Evolutionary conservation across 1,139 yeast species (phyloP).

Genomic region (Saccharomycopsis phalli): DNA sequence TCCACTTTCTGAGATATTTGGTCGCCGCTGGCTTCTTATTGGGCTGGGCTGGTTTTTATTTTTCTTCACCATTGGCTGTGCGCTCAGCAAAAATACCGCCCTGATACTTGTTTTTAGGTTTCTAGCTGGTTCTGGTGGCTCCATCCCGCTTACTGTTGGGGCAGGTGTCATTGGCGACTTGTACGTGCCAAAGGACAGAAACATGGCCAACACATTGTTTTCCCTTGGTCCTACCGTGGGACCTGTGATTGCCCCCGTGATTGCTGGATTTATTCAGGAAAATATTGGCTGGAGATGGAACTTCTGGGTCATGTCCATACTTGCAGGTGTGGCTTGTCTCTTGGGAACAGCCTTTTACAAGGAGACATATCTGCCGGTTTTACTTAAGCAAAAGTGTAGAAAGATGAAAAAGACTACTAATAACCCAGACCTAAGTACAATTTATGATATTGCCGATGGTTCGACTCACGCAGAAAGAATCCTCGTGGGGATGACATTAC

Average conservation of each 20-base stretch:
- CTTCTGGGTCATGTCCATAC: slow-evolving; percentile 45
- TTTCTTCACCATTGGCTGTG: slow-evolving; percentile 51
- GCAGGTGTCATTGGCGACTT: slow-evolving; percentile 61
- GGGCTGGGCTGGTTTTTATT: slow-evolving; percentile 42
- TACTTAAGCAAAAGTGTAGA: slow-evolving; percentile 40
- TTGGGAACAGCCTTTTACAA: slow-evolving; percentile 36
- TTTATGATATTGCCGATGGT: slow-evolving; percentile 40
- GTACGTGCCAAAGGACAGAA: slow-evolving; percentile 43
- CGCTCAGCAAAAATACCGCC: slow-evolving; percentile 41
- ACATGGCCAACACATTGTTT: slow-evolving; percentile 50
- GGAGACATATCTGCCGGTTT: slow-evolving; percentile 54
- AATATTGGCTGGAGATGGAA: slow-evolving; percentile 34
- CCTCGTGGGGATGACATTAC: slow-evolving; percentile 40
- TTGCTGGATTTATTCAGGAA: slow-evolving; percentile 44
- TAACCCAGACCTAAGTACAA: slow-evolving; percentile 45
- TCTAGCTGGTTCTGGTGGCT: slow-evolving; percentile 54
- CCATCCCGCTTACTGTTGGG: slow-evolving; percentile 57
- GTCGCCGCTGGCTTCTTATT: slow-evolving; percentile 44
- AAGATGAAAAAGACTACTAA: slow-evolving; percentile 43
- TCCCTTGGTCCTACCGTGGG: slow-evolving; percentile 55
- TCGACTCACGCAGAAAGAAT: slow-evolving; percentile 30
- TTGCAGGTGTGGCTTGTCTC: slow-evolving; percentile 40
- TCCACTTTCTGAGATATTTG: slow-evolving; percentile 52
- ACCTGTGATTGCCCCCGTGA: slow-evolving; percentile 42
- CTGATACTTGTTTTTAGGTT: slow-evolving; percentile 51